Conservation (phyloP, 495 filamentous ascomycete genomes). For the Trichoderma parareesei region DNA sequence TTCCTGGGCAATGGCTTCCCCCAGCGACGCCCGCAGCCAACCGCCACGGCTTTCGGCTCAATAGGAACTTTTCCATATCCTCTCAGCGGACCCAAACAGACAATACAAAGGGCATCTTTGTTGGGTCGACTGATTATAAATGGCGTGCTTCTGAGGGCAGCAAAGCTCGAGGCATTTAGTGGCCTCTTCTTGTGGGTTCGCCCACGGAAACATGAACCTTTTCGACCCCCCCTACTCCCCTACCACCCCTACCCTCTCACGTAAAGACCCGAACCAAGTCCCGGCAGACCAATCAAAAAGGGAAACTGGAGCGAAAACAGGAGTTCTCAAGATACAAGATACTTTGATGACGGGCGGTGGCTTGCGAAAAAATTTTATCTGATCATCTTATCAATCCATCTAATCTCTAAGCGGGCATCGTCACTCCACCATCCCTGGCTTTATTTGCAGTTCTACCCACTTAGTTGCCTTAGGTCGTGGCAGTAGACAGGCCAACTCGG, state of each 20-base stretch:
- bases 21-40: neutral
- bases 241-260: neutral
- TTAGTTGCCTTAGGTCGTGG: neutral
- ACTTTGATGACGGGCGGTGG: neutral
- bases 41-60: neutral
- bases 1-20: neutral
- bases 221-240: neutral
- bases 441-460: constrained; percentile 6
- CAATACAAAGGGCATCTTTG: neutral
- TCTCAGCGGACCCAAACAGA: neutral
- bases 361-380: constrained; percentile 7
- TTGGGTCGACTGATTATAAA: constrained; percentile 2
- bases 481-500: neutral
- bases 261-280: neutral
- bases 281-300: neutral
- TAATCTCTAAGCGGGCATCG: constrained; percentile 6
- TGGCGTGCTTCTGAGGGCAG: neutral
- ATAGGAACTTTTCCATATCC: neutral
- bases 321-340: neutral
- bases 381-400: constrained; percentile 10
- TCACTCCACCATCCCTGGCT: neutral
- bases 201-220: too few relatives aligned
- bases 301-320: neutral
- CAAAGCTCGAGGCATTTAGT: neutral
- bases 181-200: neutral